Evolutionary conservation across 371 early-diverging fungal genomes (phyloP), one percentile per base, ranked within the genome.

Genomic region (Mortierella sp.): DNA sequence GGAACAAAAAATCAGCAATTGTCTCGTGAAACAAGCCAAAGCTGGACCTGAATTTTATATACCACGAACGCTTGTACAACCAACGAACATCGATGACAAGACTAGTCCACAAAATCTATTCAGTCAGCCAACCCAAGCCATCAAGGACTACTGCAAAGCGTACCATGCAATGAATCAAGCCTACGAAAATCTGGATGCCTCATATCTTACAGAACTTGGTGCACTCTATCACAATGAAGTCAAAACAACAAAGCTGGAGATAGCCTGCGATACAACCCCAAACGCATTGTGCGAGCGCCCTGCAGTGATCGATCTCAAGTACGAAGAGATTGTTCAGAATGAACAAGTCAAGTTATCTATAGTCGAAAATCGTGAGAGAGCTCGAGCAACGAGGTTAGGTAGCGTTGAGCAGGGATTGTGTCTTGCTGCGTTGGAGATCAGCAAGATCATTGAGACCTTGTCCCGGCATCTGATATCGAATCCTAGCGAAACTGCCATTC

Each of bases 181-280:
- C 2, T 84, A 84, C 47, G 59, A 78, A 39, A 64, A 60, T 24
- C 51, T 88, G 59, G 84, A 86, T 58, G 20, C 57, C 18, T 68
- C 59, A 1, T 88, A 88, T 35, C 28, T 85, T 0, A 64, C 73
- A 5, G 75, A 83, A 22, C 68, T 88, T 45, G 70, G 69, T 5
- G 57, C 61, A 1, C 72, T 86, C 0, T 85, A 86, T 28, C 68
- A 72, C 11, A 81, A 84, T 60, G 83, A 76, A 26, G 43, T 79
- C 26, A 72, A 61, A 24, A 76, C 65, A 3, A 58, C 78, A 10
- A 72, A 73, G 16, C 30, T 86, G 26, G 78, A 84, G 28, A 76
- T 84, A 14, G 73, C 85, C 2, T 87, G 88, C 30, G 68, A 71
- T 20, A 78, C 74, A n/a, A 72, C 83, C 1, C 86, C 86, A 5